phyloP scores from a whole-genome alignment of 179 eudicot genomes.

The Amaranthus tricolor region DNA sequence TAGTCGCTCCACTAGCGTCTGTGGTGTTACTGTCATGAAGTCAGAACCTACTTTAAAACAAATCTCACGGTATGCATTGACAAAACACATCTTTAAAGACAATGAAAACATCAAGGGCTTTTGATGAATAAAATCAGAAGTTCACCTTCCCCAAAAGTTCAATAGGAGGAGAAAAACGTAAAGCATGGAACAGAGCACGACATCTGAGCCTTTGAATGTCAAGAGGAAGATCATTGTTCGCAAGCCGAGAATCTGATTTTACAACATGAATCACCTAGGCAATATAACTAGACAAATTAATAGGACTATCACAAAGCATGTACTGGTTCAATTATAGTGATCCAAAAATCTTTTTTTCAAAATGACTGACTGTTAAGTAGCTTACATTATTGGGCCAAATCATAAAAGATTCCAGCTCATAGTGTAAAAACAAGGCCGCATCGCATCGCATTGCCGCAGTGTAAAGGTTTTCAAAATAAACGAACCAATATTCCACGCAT shows the following conservation, averaged over 20 bases:
- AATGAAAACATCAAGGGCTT: slow-evolving; percentile 1
- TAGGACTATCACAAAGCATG: not conserved
- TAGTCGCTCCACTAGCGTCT: slow-evolving; percentile 91
- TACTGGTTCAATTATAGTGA: not conserved
- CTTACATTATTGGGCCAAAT: not conserved
- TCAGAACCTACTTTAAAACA: slow-evolving; percentile 67
- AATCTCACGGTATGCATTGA: slow-evolving; percentile 35
- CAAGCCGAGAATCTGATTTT: slow-evolving; percentile 93
- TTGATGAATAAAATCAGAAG: slow-evolving; percentile 13
- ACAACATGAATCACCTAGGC: slow-evolving; percentile 85
- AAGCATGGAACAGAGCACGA: slow-evolving; percentile 75
- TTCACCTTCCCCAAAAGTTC: slow-evolving; percentile 81
- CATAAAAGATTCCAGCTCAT: not conserved
- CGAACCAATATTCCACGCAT: too few species aligned
- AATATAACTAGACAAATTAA: slow-evolving; percentile 14
- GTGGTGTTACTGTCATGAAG: slow-evolving; percentile 79
- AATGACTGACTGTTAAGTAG: not conserved
- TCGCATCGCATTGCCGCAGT: too few species aligned
- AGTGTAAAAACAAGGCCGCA: too few species aligned
- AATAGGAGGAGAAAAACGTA: slow-evolving; percentile 74
- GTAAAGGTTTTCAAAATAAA: too few species aligned
- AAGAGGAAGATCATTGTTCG: slow-evolving; percentile 85
- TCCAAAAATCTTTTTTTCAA: not conserved
- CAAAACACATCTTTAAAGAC: slow-evolving; percentile 20
- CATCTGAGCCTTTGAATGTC: slow-evolving; percentile 93